Percentiles rank a stretch among this genome's conserved stretches.
Evolutionary conservation across 2,329 filamentous ascomycete genomes (phyloP).

Genomic region (Lachnellula arida): DNA sequence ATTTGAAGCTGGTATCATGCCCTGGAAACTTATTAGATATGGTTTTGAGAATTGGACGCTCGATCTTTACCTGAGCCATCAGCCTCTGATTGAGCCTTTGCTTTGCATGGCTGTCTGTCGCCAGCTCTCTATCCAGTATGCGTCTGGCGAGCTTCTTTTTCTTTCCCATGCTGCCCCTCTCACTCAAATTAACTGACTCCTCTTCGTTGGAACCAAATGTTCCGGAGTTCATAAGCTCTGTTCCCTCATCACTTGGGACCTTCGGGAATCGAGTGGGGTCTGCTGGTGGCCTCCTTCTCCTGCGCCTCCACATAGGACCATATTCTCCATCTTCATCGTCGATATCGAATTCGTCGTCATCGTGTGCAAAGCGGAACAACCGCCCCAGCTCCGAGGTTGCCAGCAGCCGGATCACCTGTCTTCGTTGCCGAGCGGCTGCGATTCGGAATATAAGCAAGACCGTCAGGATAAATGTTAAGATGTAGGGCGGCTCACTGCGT

Average conservation of each 20-base stretch:
- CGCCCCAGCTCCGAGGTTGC: constrained; percentile 20
- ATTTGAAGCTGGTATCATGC: constrained; percentile 69
- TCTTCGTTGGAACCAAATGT: constrained; percentile 68
- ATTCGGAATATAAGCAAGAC: constrained; percentile 27
- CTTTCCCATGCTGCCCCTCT: constrained; percentile 36
- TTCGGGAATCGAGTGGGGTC: constrained; percentile 68
- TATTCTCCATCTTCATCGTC: constrained; percentile 21
- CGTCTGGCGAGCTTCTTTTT: constrained; percentile 61
- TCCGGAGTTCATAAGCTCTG: constrained; percentile 75
- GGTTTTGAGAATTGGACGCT: neutral
- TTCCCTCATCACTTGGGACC: constrained; percentile 74
- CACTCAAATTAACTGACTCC: constrained; percentile 43
- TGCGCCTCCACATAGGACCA: constrained; percentile 40
- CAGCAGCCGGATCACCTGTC: constrained; percentile 21
- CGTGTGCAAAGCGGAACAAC: constrained; percentile 16
- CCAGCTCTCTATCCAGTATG: constrained; percentile 78
- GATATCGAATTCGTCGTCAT: constrained; percentile 15
- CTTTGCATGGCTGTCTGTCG: constrained; percentile 56
- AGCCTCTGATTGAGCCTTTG: constrained; percentile 58
- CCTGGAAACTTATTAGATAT: constrained; percentile 38
- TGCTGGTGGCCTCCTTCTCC: constrained; percentile 38
- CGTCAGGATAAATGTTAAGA: constrained; percentile 20
- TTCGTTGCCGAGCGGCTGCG: constrained; percentile 20
- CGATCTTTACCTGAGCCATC: constrained; percentile 57
- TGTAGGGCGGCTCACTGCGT: constrained; percentile 32